Percentiles rank a stretch among this genome's conserved stretches.
Evolutionary conservation across 2,329 filamentous ascomycete species (phyloP).

Genomic region (Alternaria angustiovoidea): DNA sequence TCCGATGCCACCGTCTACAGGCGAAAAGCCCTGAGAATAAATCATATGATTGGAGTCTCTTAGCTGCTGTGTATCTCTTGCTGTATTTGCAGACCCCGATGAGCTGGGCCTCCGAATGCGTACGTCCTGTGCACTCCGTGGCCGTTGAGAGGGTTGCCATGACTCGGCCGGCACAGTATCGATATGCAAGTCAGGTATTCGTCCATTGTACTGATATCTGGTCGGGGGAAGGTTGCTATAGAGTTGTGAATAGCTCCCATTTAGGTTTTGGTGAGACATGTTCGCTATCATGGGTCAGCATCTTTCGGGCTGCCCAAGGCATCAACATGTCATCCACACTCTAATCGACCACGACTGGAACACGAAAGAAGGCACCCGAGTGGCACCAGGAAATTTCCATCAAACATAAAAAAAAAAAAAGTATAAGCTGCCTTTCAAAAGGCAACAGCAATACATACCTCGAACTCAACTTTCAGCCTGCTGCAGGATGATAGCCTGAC

Average conservation of each 20-base stretch:
- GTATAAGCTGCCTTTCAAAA: neutral
- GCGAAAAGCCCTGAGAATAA: slow-evolving; percentile 17
- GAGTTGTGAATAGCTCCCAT: slow-evolving; percentile 16
- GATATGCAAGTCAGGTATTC: slow-evolving; percentile 17
- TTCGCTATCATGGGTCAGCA: slow-evolving; percentile 37
- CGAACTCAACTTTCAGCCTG: slow-evolving; percentile 16
- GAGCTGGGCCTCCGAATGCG: slow-evolving; percentile 28
- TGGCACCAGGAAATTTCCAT: neutral
- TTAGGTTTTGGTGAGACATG: slow-evolving; percentile 40
- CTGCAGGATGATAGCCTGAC: slow-evolving; percentile 35
- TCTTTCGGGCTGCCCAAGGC: slow-evolving; percentile 17
- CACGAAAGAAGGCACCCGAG: neutral
- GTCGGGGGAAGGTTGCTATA: slow-evolving; percentile 26
- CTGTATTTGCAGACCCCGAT: slow-evolving; percentile 20
- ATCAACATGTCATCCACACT: slow-evolving; percentile 3
- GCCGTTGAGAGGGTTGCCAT: slow-evolving; percentile 26
- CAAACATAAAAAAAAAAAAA: neutral
- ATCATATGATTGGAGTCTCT: slow-evolving; percentile 6
- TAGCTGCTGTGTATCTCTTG: slow-evolving; percentile 19
- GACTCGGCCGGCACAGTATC: slow-evolving; percentile 20
- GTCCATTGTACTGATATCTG: slow-evolving; percentile 19
- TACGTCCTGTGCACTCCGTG: slow-evolving; percentile 20
- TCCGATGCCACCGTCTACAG: slow-evolving; percentile 12
- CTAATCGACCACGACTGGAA: neutral
- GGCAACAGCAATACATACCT: slow-evolving; percentile 15